Percentiles rank a stretch among this genome's conserved stretches.
Evolutionary conservation across 2,329 filamentous ascomycete genomes (phyloP).

Genomic region (Orbilia javanica): DNA sequence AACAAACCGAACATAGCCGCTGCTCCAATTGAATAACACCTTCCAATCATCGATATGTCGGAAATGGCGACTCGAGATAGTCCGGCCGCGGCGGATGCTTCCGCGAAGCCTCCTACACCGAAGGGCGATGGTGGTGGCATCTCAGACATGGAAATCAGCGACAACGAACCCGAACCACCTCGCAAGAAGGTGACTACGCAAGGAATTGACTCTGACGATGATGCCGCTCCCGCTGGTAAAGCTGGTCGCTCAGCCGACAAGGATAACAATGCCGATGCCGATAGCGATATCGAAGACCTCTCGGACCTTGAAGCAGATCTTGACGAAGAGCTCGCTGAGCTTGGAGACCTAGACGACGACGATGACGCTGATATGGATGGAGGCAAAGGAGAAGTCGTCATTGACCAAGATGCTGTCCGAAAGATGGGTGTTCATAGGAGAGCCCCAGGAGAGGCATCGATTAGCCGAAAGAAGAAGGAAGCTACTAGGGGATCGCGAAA

Average conservation of each 20-base stretch:
- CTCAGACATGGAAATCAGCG: constrained; percentile 49
- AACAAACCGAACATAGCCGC: neutral
- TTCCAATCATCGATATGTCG: constrained; percentile 25
- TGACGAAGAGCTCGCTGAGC: constrained; percentile 69
- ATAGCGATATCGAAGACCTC: constrained; percentile 77
- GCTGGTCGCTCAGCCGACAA: constrained; percentile 66
- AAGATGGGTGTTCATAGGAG: constrained; percentile 38
- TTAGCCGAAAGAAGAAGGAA: constrained; percentile 73
- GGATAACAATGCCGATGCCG: constrained; percentile 76
- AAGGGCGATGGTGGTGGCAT: constrained; percentile 36
- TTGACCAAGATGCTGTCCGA: constrained; percentile 39
- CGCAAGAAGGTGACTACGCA: constrained; percentile 35
- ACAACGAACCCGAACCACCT: constrained; percentile 45
- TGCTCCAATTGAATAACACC: neutral
- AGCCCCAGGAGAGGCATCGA: constrained; percentile 70
- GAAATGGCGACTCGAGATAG: constrained; percentile 33
- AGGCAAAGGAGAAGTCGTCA: constrained; percentile 32
- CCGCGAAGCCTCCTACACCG: constrained; percentile 14
- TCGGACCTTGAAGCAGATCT: constrained; percentile 74
- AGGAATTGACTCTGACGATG: constrained; percentile 35
- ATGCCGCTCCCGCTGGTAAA: constrained; percentile 61
- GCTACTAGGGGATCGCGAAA: constrained; percentile 70
- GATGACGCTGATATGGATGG: constrained; percentile 19
- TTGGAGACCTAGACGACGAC: constrained; percentile 41
- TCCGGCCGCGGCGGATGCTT: constrained; percentile 35